A percentile compares a stretch with the other conserved stretches of the same genome.
These are phyloP conservation scores for Solanum bukasovii DNA, from an alignment of 257 asterid genomes.

Conservation along the genomic window DNA sequence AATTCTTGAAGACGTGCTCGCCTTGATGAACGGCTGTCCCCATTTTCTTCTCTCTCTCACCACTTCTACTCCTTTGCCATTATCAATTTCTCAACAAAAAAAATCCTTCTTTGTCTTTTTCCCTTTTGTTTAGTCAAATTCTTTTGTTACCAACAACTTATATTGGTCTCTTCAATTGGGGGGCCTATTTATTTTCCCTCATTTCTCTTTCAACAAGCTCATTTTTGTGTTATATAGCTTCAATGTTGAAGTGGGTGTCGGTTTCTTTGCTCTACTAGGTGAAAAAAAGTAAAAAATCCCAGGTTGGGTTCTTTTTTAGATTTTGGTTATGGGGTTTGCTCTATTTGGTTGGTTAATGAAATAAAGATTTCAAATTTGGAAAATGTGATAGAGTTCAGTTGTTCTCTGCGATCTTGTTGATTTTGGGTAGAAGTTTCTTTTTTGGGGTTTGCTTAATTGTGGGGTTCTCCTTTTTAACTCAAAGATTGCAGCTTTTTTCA, in stretches of 20 bases:
- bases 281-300: neutral
- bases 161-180: neutral
- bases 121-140: conserved; percentile 5
- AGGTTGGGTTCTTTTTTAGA: neutral
- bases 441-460: neutral
- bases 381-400: neutral
- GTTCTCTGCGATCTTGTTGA: neutral
- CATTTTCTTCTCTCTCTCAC: neutral
- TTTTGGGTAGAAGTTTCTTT: neutral
- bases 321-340: conserved; percentile 6
- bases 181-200: conserved; percentile 3
- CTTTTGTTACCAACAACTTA: neutral
- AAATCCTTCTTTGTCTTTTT: neutral
- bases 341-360: conserved; percentile 15
- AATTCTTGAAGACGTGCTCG: neutral
- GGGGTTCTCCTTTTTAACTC: neutral
- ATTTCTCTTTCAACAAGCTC: conserved; percentile 11
- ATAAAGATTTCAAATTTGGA: neutral
- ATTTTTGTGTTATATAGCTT: conserved; percentile 25
- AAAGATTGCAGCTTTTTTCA: conserved; percentile 3
- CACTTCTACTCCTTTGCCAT: neutral
- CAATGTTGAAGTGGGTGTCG: conserved; percentile 18
- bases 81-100: neutral
- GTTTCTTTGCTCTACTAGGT: conserved; percentile 7
- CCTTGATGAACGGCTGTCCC: neutral